A percentile compares a stretch with the other conserved stretches of the same genome.
These are phyloP conservation scores for Polygonum aviculare DNA, from an alignment of 148 eudicot genomes.

Conservation along the genomic window DNA sequence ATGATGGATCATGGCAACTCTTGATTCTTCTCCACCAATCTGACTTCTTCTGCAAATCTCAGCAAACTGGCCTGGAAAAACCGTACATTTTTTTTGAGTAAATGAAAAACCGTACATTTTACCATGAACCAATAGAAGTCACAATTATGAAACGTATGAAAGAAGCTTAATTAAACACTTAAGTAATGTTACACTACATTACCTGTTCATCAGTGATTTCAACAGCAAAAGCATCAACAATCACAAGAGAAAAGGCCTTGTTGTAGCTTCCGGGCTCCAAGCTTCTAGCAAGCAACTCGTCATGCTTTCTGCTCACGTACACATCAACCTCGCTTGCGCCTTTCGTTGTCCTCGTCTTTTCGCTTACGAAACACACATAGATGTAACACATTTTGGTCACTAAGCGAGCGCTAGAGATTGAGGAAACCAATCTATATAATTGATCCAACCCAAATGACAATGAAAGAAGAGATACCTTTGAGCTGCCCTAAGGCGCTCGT, in stretches of 20 bases:
- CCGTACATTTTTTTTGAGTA: too few relatives aligned
- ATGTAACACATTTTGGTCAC: too few relatives aligned
- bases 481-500: constrained; percentile 59
- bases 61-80: constrained; percentile 51
- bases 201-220: constrained; percentile 71
- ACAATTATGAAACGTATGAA: not conserved
- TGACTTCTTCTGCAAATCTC: constrained; percentile 64
- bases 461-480: constrained; percentile 25
- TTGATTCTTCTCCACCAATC: constrained; percentile 88
- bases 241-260: constrained; percentile 64
- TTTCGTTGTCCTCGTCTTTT: constrained; percentile 37
- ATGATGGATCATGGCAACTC: constrained; percentile 32
- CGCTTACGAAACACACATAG: not conserved
- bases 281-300: constrained; percentile 47
- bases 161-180: too few relatives aligned
- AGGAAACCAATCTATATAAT: too few relatives aligned
- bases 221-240: constrained; percentile 80
- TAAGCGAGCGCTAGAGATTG: too few relatives aligned
- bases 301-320: constrained; percentile 73
- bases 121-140: not conserved
- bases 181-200: not conserved
- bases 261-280: constrained; percentile 52
- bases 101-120: not conserved
- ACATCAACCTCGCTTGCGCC: constrained; percentile 55
- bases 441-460: too few relatives aligned